Conservation (phyloP, 768 basidiomycete species). For the Trametes elegans region DNA sequence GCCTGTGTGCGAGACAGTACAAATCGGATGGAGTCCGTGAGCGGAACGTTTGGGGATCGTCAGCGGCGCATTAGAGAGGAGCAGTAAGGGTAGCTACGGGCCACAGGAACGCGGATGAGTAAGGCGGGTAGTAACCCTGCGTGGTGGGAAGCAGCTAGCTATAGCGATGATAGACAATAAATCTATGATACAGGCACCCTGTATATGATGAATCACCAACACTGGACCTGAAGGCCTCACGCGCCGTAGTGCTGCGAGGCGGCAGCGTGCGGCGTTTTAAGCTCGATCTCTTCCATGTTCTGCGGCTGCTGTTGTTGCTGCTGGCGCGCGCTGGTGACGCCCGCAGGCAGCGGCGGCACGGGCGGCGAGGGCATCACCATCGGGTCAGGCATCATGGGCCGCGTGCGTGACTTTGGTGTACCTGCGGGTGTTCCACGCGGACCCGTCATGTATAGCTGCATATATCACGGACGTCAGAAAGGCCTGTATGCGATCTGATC, state of each 20-base stretch:
- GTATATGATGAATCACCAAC: too few species aligned
- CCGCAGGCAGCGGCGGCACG: not conserved
- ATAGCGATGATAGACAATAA: too few species aligned
- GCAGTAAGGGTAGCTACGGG: too few species aligned
- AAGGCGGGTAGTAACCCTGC: too few species aligned
- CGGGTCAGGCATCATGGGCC: slow-evolving; percentile 3
- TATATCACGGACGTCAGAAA: not conserved
- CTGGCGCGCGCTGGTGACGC: not conserved
- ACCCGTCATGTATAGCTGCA: slow-evolving; percentile 20
- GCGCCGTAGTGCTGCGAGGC: too few species aligned
- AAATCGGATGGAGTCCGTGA: not conserved
- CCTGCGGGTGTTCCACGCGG: slow-evolving; percentile 8
- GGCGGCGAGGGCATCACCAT: slow-evolving; percentile 3
- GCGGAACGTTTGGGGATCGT: not conserved
- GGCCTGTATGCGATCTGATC: too few species aligned
- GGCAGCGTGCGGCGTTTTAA: slow-evolving; percentile 22
- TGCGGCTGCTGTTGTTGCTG: not conserved
- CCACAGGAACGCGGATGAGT: too few species aligned
- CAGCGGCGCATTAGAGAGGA: too few species aligned
- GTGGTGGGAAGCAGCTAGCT: too few species aligned
- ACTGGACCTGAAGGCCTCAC: too few species aligned
- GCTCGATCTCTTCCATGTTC: slow-evolving; percentile 30
- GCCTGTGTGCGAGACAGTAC: not conserved
- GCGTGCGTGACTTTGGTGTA: slow-evolving; percentile 5
- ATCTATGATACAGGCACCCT: too few species aligned